Base-by-base conservation (phyloP, 2,329 filamentous ascomycete genomes). In the Stagonosporopsis tanaceti region DNA sequence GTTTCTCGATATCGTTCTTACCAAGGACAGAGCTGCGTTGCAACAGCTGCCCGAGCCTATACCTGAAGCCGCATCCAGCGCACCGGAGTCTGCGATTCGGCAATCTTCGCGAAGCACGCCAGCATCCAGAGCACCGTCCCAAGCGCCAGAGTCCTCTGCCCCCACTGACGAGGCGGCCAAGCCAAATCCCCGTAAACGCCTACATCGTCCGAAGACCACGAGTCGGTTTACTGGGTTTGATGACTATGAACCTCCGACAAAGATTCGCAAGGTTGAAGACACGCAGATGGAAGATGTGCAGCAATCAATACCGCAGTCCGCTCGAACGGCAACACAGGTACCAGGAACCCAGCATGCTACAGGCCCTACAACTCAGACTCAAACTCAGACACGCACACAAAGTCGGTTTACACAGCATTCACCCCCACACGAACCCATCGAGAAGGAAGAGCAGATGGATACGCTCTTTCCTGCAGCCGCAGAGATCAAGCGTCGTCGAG, bases 1-100 rank as follows among this genome's bases (percentile, higher is more conserved):
- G 67, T 96, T 99, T 61, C 82, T 99, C 2, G 92, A 97, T 74
- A 91, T 91, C 1, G 95, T 99, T 42, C 78, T 98, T 27, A 87
- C 82, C n/a, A 90, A 89, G 47, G 89, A 98, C 77, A 86, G 92
- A 6, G 86, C 84, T 57, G 83, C 85, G 40, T 80, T 98, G 20
- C 87, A 91, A 56, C 85, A 87, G 35, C 84, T 88, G 6, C 82
- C 96, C 6, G 76, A 78, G 12, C 75, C 78, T 2, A 83, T 64
- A 11, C 51, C 50, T 15, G 62, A 68, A 22, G 51, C 60, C 15
- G 35, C 55, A 4, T 66, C 68, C 6, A 72, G 59, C 35, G 63
- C 62, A 35, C 58, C 65, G 14, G 41, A 61, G 15, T n/a, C 63
- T 15, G 32, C 46, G 11, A 58, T 47, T 30, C 53, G 60, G 61